Base-by-base conservation (phyloP, 257 asterid species). In the Przewalskia tangutica region DNA sequence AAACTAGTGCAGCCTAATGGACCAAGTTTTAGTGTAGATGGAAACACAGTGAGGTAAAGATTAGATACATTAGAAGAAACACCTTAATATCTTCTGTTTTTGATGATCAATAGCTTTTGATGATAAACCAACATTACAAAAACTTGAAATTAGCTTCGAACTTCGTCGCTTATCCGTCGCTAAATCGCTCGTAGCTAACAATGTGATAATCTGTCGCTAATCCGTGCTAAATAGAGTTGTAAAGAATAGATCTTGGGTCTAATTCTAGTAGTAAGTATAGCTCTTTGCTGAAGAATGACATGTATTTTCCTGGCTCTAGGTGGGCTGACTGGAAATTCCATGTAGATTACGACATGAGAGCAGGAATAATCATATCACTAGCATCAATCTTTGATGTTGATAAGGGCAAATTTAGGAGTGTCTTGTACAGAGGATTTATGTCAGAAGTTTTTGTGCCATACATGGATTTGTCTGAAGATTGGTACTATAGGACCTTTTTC, bases 381-480 rank as follows among this genome's bases (percentile, higher is more conserved):
- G 98, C 95, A 12, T 90, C 93, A 20, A 83, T 92, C 16, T 88
- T 82, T 16, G 98, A 95, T 83, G 77, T 18, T 2, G 91, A 86
- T 8, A 90, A 81, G 83, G 56, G 81, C 1, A 73, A 84, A 82
- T 66, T 62, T 17, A 88, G 98, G 0, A 80, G 88, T n/a, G 97
- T 95, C 59, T 23, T 93, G 87, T 91, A 92, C 84, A 90, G 90
- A 86, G 98, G 96, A 7, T 93, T 82, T 80, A 20, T 90, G n/a
- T 95, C 95, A 0, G 98, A 94, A 66, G 78, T 93, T 8, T 92
- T 91, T 81, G 90, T 93, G 10, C 98, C 98, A 0, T 95, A 92
- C 86, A 91, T 91, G 94, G 97, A 95, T 85, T 23, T 91, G 12
- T 87, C 91, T 0, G 93, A 88, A 84, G 98, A 91, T 63, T 91